Base-by-base conservation (phyloP, 164 flowering plant genomes). In the Warburgia ugandensis region DNA sequence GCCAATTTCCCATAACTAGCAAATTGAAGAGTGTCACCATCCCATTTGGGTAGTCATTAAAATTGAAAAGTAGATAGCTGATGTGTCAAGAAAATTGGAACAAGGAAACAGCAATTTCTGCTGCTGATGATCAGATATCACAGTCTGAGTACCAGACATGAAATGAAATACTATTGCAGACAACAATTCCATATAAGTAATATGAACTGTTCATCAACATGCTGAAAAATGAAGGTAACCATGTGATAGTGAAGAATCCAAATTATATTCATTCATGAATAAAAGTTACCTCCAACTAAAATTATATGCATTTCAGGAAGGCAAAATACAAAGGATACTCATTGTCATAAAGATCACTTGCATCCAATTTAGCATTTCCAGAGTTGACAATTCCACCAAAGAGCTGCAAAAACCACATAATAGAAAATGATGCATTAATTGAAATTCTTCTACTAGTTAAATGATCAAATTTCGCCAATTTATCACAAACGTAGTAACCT, bases 1-100 rank as follows among this genome's bases (percentile, higher is more conserved):
- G 94, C 96, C 96, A 85, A 57, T 81, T 82, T 8, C 80, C 80
- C 96, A 88, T 78, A 54, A 88, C 94, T 21, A 92, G 63, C 77
- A 92, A 62, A 67, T 85, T 87, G 78, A 86, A 92, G 48, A 89
- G 88, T 42, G 99, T 88, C 62, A 92, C 94, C 96, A 92, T 92
- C 16, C 95, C 96, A 71, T 81, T 92, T 31, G 96, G 96, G 66
- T 84, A 92, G 71, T 92, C 99, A 62, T 92, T 92, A 49, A 92
- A 92, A 59, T 92, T 92, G 75, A 92, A 92, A 55, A 92, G 95
- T 6, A 77, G 49, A 69, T 91, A 91, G 74, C 98, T 91, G 44
- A 52, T 14, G 52, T 57, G 86, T 86, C 74, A 84, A 82, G 89
- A 56, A 66, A 72, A 65, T 16, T 38, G 22, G 22, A 20, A 12